phyloP scores from a whole-genome alignment of 108 stramenopile species.

The Skeletonema tropicum region DNA sequence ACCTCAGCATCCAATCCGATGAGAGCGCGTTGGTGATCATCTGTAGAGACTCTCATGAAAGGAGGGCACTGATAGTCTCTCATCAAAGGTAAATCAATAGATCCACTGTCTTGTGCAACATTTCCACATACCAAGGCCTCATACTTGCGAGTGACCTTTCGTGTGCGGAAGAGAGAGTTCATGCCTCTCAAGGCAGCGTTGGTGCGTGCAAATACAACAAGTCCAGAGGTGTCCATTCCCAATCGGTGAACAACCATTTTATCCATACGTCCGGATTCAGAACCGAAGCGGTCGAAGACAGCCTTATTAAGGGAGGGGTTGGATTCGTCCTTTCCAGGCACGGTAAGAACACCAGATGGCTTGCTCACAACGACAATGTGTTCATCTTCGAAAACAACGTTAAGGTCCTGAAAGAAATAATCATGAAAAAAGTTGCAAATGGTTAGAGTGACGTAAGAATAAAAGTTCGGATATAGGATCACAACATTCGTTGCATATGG shows the following conservation, averaged over 20 bases:
- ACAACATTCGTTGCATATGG: neutral
- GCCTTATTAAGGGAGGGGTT: conserved; percentile 68
- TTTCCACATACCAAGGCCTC: conserved; percentile 83
- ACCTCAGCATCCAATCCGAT: conserved; percentile 58
- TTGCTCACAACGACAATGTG: conserved; percentile 85
- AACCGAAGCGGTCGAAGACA: conserved; percentile 69
- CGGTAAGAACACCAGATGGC: conserved; percentile 81
- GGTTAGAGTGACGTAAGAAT: neutral
- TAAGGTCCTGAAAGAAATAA: conserved; percentile 61
- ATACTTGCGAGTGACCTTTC: conserved; percentile 77
- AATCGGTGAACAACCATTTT: conserved; percentile 89
- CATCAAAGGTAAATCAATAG: conserved; percentile 78
- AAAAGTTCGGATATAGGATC: too few relatives aligned
- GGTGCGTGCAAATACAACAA: conserved; percentile 79
- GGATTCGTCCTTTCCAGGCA: conserved; percentile 60
- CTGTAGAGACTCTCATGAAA: conserved; percentile 82
- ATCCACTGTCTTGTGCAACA: conserved; percentile 66
- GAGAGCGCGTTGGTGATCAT: conserved; percentile 73
- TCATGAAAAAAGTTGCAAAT: neutral
- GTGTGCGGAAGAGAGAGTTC: conserved; percentile 71
- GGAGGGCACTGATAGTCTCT: conserved; percentile 83
- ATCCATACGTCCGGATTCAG: conserved; percentile 65
- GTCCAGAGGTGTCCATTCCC: conserved; percentile 87
- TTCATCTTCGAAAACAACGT: conserved; percentile 80
- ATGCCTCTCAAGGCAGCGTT: conserved; percentile 70